Percentiles rank a stretch among this genome's conserved stretches.
phyloP scores from a whole-genome alignment of 2,329 filamentous ascomycete species.

The Alternaria brassicae region DNA sequence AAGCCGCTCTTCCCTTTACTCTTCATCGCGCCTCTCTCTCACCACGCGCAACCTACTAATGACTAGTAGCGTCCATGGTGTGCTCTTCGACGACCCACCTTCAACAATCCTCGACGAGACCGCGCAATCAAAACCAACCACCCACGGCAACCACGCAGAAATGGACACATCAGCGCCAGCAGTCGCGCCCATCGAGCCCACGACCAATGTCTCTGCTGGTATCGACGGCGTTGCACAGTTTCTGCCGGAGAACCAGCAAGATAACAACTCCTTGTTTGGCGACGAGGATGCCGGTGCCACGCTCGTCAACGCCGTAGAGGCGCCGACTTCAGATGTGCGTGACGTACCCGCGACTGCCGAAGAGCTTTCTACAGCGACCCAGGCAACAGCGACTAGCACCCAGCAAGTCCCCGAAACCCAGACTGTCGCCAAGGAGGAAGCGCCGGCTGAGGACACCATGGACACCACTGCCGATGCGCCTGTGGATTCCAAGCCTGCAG shows the following conservation, averaged over 20 bases:
- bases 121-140: constrained; percentile 33
- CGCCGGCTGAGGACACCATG: constrained; percentile 34
- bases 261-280: constrained; percentile 51
- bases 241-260: constrained; percentile 51
- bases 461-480: constrained; percentile 32
- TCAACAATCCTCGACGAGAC: constrained; percentile 26
- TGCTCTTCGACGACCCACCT: constrained; percentile 45
- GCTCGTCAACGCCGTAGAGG: constrained; percentile 51
- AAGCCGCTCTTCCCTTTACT: constrained; percentile 52
- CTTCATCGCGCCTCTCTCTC: constrained; percentile 17
- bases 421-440: constrained; percentile 21
- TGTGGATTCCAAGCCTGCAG: constrained; percentile 19
- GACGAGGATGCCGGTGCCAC: constrained; percentile 38
- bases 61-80: constrained; percentile 40
- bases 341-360: constrained; percentile 32
- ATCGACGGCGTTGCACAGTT: constrained; percentile 55
- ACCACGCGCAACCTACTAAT: constrained; percentile 24
- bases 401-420: constrained; percentile 44
- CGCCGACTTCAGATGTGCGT: constrained; percentile 48
- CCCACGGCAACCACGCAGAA: constrained; percentile 42
- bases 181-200: constrained; percentile 46
- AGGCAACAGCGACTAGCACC: constrained; percentile 34
- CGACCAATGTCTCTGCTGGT: constrained; percentile 52
- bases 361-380: constrained; percentile 22
- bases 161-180: constrained; percentile 35